These are phyloP conservation scores for Solanum bulbocastanum DNA, from an alignment of 257 asterid species.

Conservation along the genomic window DNA sequence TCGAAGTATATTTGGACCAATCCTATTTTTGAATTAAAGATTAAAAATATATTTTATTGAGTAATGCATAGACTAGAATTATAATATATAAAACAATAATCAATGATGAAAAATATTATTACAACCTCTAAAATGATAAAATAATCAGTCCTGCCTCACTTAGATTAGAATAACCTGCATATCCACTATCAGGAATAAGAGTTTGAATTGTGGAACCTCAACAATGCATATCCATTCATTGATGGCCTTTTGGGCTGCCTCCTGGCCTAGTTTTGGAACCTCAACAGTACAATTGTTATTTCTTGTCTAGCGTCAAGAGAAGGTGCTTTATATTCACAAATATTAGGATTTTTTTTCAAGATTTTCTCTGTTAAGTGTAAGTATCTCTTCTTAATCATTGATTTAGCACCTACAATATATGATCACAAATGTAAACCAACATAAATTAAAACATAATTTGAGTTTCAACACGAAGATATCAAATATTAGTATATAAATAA, in stretches of 20 bases:
- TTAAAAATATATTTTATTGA: neutral
- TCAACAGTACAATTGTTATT: no score
- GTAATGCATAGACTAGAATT: neutral
- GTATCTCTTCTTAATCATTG: no score
- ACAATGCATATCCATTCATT: no score
- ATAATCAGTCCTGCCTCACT: neutral
- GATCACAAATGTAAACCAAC: no score
- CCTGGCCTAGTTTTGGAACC: no score
- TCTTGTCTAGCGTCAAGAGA: no score
- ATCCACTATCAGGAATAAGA: neutral
- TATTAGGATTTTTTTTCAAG: no score
- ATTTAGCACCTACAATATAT: rapidly evolving
- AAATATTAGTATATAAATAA: no score
- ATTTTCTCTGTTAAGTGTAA: rapidly evolving
- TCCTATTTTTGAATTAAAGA: neutral
- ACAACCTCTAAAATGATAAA: neutral
- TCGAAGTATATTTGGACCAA: neutral
- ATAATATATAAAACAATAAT: neutral
- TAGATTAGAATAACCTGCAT: neutral
- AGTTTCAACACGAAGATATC: no score
- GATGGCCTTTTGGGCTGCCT: no score
- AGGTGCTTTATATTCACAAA: no score
- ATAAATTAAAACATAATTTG: no score
- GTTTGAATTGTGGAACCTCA: neutral
- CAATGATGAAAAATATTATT: neutral